Evolutionary conservation across 2,329 filamentous ascomycete genomes (phyloP), one percentile per base, ranked within the genome.

Genomic region (Paraphaeosphaeria minitans): DNA sequence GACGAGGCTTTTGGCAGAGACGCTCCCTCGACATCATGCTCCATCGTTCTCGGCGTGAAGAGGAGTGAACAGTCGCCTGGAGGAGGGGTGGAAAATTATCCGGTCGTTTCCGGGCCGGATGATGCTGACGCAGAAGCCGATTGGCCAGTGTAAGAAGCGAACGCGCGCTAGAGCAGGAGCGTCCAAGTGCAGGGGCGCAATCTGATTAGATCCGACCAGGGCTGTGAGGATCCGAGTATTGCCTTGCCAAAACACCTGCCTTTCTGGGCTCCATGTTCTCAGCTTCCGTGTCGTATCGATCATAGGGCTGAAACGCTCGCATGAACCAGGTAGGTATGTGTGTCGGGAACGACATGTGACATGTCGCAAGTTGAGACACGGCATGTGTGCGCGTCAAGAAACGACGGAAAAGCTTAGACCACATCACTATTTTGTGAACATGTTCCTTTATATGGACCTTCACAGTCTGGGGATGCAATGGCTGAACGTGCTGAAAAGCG

Each of bases 11-110:
- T 41, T 53, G 29, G 41, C 39, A 24, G 19, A 5, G 51, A 22
- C 27, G 51, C 39, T 4, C 19, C 41, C 12, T 53, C 29, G 13
- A 29, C 10, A n/a, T 33, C 9, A 29, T 22, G 19, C 31, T 41
- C 24, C 51, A 53, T 53, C 19, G 16, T 53, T 53, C 6, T 35
- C 37, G 51, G 12, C 14, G 39, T 37, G 51, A 46, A n/a, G 29
- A 35, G 27, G 22, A 24, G 24, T 43, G 8, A 10, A 31, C 24
- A 29, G 37, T 31, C 19, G 35, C 24, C 21, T 51, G 33, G 21
- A 10, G 37, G 14, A 39, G 31, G 37, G 35, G 16, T 53, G 50
- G 50, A 53, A 43, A 43, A 33, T 53, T 53, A 31, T 53, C 50
- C 50, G 50, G 37, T 31, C 16, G 22, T 31, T 42, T 29, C 21